Evolutionary conservation across 2,329 filamentous ascomycete genomes (phyloP).

Genomic region (Corynespora cassiicola): DNA sequence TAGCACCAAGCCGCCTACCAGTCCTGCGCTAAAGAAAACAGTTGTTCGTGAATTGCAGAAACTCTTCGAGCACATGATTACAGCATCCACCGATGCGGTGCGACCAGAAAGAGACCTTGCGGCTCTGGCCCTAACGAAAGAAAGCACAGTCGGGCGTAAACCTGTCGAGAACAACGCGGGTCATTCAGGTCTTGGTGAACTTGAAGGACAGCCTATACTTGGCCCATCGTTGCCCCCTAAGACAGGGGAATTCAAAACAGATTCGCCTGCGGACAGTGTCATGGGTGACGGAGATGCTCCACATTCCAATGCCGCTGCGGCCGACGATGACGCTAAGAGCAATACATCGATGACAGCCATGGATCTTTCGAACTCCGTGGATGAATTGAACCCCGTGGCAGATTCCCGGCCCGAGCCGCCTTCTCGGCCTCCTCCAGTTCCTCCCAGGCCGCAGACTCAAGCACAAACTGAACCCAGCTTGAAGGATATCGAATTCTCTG

Average conservation of each 20-base stretch:
- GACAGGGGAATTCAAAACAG: conserved; percentile 33
- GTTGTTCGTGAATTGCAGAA: conserved; percentile 76
- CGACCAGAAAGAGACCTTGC: conserved; percentile 79
- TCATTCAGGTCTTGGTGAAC: conserved; percentile 47
- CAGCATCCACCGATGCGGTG: conserved; percentile 66
- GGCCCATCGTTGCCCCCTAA: conserved; percentile 53
- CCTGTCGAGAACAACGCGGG: conserved; percentile 53
- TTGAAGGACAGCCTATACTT: conserved; percentile 52
- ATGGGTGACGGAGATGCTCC: conserved; percentile 26
- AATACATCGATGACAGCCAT: conserved; percentile 30
- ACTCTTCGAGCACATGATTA: conserved; percentile 75
- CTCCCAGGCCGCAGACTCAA: conserved; percentile 55
- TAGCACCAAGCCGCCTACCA: conserved; percentile 18
- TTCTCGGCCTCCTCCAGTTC: conserved; percentile 64
- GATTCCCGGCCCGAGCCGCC: conserved; percentile 43
- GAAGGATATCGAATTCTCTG: conserved; percentile 63
- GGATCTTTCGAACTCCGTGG: conserved; percentile 13
- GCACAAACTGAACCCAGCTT: conserved; percentile 33
- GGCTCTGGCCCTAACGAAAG: conserved; percentile 74
- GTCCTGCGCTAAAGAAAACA: conserved; percentile 43
- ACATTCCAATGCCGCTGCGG: conserved; percentile 8
- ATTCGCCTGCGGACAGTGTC: conserved; percentile 25
- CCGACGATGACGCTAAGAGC: conserved; percentile 16
- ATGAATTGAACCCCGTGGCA: conserved; percentile 4
- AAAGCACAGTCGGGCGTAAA: conserved; percentile 48